Conservation (phyloP, 352 stramenopile species). For the Plasmopara halstedii region DNA sequence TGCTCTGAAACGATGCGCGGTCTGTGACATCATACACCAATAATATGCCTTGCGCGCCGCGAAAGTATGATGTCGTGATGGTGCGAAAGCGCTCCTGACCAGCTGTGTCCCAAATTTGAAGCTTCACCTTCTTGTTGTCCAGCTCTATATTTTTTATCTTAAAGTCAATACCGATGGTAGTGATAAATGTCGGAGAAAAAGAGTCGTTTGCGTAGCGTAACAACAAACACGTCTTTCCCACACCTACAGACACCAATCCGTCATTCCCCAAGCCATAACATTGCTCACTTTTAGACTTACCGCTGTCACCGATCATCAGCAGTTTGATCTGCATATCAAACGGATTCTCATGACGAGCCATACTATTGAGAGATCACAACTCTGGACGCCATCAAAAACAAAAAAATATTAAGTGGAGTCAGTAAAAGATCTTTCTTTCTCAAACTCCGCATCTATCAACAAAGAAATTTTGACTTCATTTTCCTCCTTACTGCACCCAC, state of each 20-base stretch:
- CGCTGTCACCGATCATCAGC: constrained; percentile 96
- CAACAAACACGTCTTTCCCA: constrained; percentile 85
- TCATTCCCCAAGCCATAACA: not conserved
- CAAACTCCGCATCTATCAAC: too few relatives aligned
- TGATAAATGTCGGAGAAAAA: constrained; percentile 88
- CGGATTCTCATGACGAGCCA: constrained; percentile 87
- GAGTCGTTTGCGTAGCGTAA: constrained; percentile 87
- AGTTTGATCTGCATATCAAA: constrained; percentile 98
- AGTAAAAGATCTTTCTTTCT: not conserved
- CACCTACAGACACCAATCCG: constrained; percentile 34
- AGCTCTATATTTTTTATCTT: constrained; percentile 91
- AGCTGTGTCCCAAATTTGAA: constrained; percentile 99
- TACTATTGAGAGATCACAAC: constrained; percentile 25
- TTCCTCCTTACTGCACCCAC: constrained; percentile 4
- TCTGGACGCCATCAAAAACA: constrained; percentile 9
- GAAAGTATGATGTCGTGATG: constrained; percentile 99
- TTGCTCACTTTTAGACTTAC: constrained; percentile 34
- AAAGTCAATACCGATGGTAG: constrained; percentile 87
- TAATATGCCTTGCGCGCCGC: constrained; percentile 97
- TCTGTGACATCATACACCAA: constrained; percentile 98
- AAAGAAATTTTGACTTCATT: too few relatives aligned
- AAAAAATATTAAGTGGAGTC: constrained; percentile 1
- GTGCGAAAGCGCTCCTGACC: constrained; percentile 98
- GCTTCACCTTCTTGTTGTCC: constrained; percentile 96
- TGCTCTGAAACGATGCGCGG: constrained; percentile 95